Conservation (phyloP, 176 grass and related monocot genomes). For the Eragrostis curvula region DNA sequence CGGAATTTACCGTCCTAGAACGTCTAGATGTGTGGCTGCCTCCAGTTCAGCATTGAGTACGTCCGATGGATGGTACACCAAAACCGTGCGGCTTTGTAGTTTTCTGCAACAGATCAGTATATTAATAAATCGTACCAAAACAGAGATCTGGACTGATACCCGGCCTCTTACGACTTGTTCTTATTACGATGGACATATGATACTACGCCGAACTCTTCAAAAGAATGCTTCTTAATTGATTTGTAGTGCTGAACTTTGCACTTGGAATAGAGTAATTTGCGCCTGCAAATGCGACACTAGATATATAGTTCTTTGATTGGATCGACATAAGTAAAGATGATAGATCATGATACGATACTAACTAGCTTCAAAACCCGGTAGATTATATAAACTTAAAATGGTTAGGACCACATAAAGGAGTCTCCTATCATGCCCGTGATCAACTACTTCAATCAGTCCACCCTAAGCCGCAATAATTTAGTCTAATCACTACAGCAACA, state of each 20-base stretch:
- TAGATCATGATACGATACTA: constrained; percentile 21
- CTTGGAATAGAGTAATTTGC: neutral
- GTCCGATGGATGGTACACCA: constrained; percentile 12
- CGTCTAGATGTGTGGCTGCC: neutral
- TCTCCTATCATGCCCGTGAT: constrained; percentile 46
- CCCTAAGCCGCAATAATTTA: constrained; percentile 34
- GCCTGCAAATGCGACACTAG: constrained; percentile 10
- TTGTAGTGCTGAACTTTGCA: neutral
- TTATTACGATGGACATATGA: neutral
- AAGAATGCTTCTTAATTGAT: neutral
- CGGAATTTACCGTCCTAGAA: constrained; percentile 1
- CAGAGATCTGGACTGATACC: constrained; percentile 11
- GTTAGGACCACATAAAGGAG: constrained; percentile 35
- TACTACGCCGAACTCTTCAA: constrained; percentile 9
- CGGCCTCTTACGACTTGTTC: neutral
- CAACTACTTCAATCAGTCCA: constrained; percentile 50
- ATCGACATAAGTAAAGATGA: constrained; percentile 28
- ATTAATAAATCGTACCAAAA: neutral
- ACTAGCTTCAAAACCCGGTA: constrained; percentile 17
- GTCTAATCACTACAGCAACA: constrained; percentile 27
- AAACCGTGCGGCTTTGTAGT: neutral
- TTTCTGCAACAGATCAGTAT: neutral
- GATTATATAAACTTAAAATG: constrained; percentile 11
- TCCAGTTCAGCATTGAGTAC: constrained; percentile 20
- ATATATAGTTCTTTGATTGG: constrained; percentile 22